Conservation (phyloP, 2,329 filamentous ascomycete species). For the Claviceps paspali region DNA sequence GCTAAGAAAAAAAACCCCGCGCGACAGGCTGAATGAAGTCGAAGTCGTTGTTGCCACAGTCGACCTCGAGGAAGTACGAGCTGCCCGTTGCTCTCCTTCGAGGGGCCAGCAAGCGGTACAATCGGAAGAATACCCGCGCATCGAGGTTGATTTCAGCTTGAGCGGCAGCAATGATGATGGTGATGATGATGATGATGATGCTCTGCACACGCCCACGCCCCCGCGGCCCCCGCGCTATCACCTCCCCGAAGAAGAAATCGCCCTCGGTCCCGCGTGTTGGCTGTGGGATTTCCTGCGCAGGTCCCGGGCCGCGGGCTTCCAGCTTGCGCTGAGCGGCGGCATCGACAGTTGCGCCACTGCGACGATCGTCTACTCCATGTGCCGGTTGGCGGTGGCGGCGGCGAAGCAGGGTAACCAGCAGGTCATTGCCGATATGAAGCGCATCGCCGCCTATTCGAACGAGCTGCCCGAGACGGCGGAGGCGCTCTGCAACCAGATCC, state of each 20-base stretch:
- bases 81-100: slow-evolving; percentile 1
- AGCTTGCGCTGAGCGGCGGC: slow-evolving; percentile 38
- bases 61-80: slow-evolving; percentile 54
- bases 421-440: slow-evolving; percentile 13
- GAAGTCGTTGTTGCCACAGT: slow-evolving; percentile 52
- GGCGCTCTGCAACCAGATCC: slow-evolving; percentile 32
- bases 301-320: slow-evolving; percentile 34
- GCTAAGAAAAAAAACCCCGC: background rate
- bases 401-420: slow-evolving; percentile 20
- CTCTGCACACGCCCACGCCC: slow-evolving; percentile 24
- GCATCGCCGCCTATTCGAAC: slow-evolving; percentile 6
- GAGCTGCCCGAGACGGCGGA: slow-evolving; percentile 39
- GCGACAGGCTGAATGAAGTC: slow-evolving; percentile 20
- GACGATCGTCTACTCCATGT: slow-evolving; percentile 31
- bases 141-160: slow-evolving; percentile 7
- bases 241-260: slow-evolving; percentile 51
- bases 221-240: slow-evolving; percentile 37
- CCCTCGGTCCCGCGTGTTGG: slow-evolving; percentile 48
- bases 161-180: slow-evolving; percentile 8
- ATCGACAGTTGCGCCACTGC: slow-evolving; percentile 38
- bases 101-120: slow-evolving; percentile 7
- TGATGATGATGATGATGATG: too few species aligned
- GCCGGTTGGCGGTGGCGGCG: slow-evolving; percentile 37
- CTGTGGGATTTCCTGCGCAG: slow-evolving; percentile 48
- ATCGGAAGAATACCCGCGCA: slow-evolving; percentile 7